phyloP scores from a whole-genome alignment of 805 yeast genomes.

The Candida railenensis region DNA sequence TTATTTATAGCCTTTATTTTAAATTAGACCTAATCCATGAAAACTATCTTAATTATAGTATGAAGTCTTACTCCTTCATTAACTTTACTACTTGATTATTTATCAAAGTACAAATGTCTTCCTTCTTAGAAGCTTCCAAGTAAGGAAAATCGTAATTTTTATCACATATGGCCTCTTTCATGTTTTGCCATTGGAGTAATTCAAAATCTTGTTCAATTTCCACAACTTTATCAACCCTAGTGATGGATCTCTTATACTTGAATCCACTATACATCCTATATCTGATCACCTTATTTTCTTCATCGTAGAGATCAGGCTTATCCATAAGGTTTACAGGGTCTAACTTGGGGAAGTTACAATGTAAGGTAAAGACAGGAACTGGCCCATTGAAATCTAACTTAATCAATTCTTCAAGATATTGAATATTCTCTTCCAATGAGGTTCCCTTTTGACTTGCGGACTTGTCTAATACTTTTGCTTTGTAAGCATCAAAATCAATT shows the following conservation, averaged over 20 bases:
- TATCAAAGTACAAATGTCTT: conserved; percentile 25
- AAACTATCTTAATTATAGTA: not conserved
- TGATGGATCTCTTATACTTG: conserved; percentile 13
- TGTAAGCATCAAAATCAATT: conserved; percentile 17
- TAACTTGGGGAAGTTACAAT: conserved; percentile 36
- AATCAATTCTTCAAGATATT: conserved; percentile 15
- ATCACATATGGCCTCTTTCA: conserved; percentile 25
- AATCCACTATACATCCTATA: conserved; percentile 27
- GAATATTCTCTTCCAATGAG: conserved; percentile 24
- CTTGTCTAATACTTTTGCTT: not conserved
- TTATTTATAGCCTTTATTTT: no score
- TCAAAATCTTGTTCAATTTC: conserved; percentile 26
- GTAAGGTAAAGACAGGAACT: conserved; percentile 27
- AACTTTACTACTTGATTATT: conserved; percentile 21
- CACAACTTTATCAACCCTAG: conserved; percentile 6
- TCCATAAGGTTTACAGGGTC: conserved; percentile 27
- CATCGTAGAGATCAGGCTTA: conserved; percentile 25
- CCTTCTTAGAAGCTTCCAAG: conserved; percentile 18
- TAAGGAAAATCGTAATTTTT: conserved; percentile 22
- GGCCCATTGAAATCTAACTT: conserved; percentile 18
- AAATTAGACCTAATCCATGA: no score
- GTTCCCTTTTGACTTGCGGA: conserved; percentile 6
- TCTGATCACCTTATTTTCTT: conserved; percentile 20
- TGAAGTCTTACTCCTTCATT: not conserved
- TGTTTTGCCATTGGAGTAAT: conserved; percentile 28